Evolutionary conservation across 495 filamentous ascomycete genomes (phyloP).

Genomic region (Lasiosphaeria miniovina): DNA sequence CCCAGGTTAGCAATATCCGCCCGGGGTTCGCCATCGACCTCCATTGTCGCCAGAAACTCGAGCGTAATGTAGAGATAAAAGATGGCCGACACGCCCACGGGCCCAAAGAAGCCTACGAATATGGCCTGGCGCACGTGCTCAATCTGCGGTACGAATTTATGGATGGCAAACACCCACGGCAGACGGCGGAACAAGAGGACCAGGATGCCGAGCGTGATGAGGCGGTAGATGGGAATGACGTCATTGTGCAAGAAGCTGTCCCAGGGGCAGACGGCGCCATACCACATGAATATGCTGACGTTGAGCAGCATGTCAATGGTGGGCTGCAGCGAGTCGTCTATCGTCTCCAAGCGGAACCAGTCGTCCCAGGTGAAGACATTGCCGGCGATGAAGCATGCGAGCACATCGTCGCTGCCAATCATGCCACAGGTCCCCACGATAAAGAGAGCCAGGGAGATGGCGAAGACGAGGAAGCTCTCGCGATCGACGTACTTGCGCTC

Average conservation of each 20-base stretch:
- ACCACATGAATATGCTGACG: constrained; percentile 86
- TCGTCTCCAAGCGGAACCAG: constrained; percentile 86
- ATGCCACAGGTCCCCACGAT: constrained; percentile 83
- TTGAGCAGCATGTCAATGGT: constrained; percentile 83
- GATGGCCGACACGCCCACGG: constrained; percentile 88
- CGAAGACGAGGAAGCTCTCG: constrained; percentile 83
- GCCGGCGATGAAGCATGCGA: constrained; percentile 92
- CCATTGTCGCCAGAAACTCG: constrained; percentile 60
- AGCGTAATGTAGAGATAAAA: constrained; percentile 83
- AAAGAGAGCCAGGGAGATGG: constrained; percentile 59
- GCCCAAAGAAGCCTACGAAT: constrained; percentile 91
- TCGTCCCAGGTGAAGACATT: constrained; percentile 90
- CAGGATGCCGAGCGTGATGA: constrained; percentile 75
- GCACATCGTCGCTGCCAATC: constrained; percentile 86
- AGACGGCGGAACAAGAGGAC: constrained; percentile 77
- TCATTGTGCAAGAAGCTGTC: constrained; percentile 60
- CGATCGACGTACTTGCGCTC: constrained; percentile 79
- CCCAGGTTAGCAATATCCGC: constrained; percentile 62
- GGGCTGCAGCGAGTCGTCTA: constrained; percentile 85
- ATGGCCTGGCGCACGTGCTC: constrained; percentile 68
- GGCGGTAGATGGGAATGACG: constrained; percentile 72
- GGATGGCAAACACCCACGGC: constrained; percentile 70
- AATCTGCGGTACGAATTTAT: constrained; percentile 77
- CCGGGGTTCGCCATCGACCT: constrained; percentile 56
- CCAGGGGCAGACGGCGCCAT: constrained; percentile 87